Evolutionary conservation across 2,329 filamentous ascomycete species (phyloP), one percentile per base, ranked within the genome.

Genomic region (Calycina herbarum): DNA sequence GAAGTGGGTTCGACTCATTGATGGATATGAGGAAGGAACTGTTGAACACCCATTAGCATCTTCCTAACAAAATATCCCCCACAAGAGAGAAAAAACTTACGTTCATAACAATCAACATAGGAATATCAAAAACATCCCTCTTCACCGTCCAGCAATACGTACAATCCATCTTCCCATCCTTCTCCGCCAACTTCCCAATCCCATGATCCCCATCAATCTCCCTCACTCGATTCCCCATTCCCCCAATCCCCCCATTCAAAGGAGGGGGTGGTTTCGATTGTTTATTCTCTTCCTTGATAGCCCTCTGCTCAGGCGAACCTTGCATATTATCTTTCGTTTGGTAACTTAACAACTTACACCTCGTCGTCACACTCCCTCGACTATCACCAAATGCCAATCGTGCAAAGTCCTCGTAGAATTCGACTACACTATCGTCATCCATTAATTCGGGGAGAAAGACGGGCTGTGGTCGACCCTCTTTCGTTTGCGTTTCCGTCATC

Each of bases 71-170:
- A 31, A 31, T 54, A 20, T n/a, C 51, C n/a, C 15, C 13, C 2
- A n/a, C 10, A 42, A 7, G 33, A 20, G 35, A 27, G 5, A 13
- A 3, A 8, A 31, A 8, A 89, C 94, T 89, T 78, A 97, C 95
- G 81, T 97, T 97, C 82, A 98, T 94, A 75, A 97, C 92, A 78
- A 98, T 96, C 81, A 98, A 84, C 93, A 97, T 97, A 27, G 95
- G 95, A 78, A 98, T 97, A 80, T 98, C 94, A 80, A 98, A 98
- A 51, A 95, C 92, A 78, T 99, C 95, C 69, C 94, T 85, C 81
- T 97, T 97, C 68, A 98, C 94, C 69, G 92, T 94, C 94, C 94
- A 98, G 81, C 92, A 96, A 79, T 96, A 97, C 73, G 91, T 93
- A 81, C 94, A 97, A 76, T 96, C 92, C 65, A 98, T 91, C 79